Evolutionary conservation across 257 asterid genomes (phyloP), one percentile per base, ranked within the genome.

Genomic region (Ophiorrhiza pumila): DNA sequence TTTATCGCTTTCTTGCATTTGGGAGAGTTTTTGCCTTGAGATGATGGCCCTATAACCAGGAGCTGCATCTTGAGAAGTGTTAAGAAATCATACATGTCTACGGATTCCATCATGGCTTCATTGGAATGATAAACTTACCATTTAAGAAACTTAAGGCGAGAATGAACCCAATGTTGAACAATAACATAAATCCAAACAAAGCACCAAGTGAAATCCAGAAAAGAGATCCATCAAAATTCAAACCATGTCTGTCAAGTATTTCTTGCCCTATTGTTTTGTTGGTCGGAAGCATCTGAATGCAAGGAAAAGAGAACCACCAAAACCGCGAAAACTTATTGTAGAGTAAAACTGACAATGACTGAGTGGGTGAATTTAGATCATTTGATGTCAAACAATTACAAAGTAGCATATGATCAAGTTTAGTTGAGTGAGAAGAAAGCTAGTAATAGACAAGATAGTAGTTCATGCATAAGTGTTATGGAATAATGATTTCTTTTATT

Each of bases 191-290:
- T 12, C 95, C 90, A 43, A 83, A 63, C 41, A 89, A 73, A 47
- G 88, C 92, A 58, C 80, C 83, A 34, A 87, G 77, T 50, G 90
- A 87, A 68, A 84, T 74, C 95, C 95, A 89, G 55, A 76, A 82
- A 13, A 80, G 49, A 68, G 80, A 23, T 71, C 78, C 83, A 45
- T 79, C 82, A 77, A 79, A 85, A 80, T 76, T 61, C 49, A 89
- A 71, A 23, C 92, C 92, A 29, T 84, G 95, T 62, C 63, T 74
- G 64, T 71, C 84, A 76, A 89, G 92, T 29, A 78, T 75, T 77
- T 77, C 83, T 17, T 76, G 76, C 39, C 90, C 95, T 73, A 87
- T 37, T 43, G 89, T 87, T 69, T 72, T 74, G 68, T 83, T 83
- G 69, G 83, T 80, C 11, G 76, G 13, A 45, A 62, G 47, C 47